phyloP scores from a whole-genome alignment of 2,329 filamentous ascomycete species.

The Metarhizium guizhouense region DNA sequence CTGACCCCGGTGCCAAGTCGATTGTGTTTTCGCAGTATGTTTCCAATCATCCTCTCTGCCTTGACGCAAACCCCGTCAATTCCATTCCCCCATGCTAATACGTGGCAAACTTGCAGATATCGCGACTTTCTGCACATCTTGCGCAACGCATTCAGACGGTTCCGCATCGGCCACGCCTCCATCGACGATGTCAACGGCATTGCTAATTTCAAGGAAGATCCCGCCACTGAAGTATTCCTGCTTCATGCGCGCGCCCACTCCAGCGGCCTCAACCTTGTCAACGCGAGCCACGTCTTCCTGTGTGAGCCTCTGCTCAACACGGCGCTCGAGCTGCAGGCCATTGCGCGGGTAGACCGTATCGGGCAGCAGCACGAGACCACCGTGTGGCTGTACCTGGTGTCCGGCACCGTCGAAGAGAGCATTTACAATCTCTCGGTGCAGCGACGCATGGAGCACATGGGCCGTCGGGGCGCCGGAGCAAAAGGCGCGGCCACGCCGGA shows the following conservation, averaged over 20 bases:
- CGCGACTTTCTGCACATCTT: slow-evolving; percentile 72
- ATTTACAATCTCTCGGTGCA: slow-evolving; percentile 82
- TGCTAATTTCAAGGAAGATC: slow-evolving; percentile 66
- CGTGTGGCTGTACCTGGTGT: slow-evolving; percentile 92
- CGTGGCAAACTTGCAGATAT: slow-evolving; percentile 33
- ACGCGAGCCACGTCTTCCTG: slow-evolving; percentile 88
- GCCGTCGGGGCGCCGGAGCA: slow-evolving; percentile 26
- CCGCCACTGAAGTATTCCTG: slow-evolving; percentile 70
- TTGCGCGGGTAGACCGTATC: slow-evolving; percentile 90
- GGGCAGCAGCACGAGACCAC: slow-evolving; percentile 82
- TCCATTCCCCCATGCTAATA: background rate
- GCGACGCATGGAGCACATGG: slow-evolving; percentile 71
- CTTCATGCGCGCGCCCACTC: slow-evolving; percentile 84
- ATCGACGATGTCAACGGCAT: slow-evolving; percentile 64
- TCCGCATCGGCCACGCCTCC: slow-evolving; percentile 64
- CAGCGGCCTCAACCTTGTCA: slow-evolving; percentile 82
- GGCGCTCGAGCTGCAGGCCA: slow-evolving; percentile 87
- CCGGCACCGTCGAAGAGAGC: slow-evolving; percentile 82
- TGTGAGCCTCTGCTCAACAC: slow-evolving; percentile 93
- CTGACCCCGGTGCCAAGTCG: slow-evolving; percentile 80
- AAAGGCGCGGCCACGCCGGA: slow-evolving; percentile 30
- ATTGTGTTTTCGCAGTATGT: slow-evolving; percentile 81
- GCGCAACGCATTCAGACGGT: slow-evolving; percentile 56
- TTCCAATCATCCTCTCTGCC: background rate
- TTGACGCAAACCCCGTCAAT: too few relatives aligned